Conservation (phyloP, 768 basidiomycete species). For the Leccinum olivaceopallidum region DNA sequence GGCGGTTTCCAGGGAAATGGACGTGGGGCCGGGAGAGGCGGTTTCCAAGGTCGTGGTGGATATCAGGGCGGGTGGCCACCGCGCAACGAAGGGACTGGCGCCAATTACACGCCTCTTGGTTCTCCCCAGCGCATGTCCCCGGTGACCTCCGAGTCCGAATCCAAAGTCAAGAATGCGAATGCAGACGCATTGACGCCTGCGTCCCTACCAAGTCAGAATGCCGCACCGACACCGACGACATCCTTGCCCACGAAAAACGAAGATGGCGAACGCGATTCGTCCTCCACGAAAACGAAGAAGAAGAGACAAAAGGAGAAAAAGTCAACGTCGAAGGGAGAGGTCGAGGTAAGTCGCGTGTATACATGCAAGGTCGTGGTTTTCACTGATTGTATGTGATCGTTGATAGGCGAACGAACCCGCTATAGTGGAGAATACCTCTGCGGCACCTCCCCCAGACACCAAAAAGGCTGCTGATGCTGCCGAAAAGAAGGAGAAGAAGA, state of each 20-base stretch:
- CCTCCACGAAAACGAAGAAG: slow-evolving; percentile 18
- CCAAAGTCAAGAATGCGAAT: background rate
- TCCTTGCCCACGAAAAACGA: slow-evolving; percentile 2
- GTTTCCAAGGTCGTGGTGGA: slow-evolving; percentile 26
- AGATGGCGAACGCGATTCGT: background rate
- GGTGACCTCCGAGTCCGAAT: slow-evolving; percentile 22
- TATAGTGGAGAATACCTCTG: background rate
- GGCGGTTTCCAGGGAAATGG: slow-evolving; percentile 26
- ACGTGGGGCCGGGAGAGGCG: slow-evolving; percentile 38
- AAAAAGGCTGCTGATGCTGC: background rate
- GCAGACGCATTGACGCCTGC: background rate
- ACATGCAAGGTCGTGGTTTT: background rate
- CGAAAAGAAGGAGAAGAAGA: background rate
- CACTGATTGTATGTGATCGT: slow-evolving; percentile 5
- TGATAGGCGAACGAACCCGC: slow-evolving; percentile 6
- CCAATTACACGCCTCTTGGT: slow-evolving; percentile 74
- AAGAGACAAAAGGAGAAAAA: slow-evolving; percentile 24
- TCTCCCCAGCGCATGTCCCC: slow-evolving; percentile 55
- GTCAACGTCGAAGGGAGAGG: slow-evolving; percentile 5
- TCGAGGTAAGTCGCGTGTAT: slow-evolving; percentile 18
- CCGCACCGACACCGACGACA: background rate
- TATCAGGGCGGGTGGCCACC: slow-evolving; percentile 28
- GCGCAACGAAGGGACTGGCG: slow-evolving; percentile 47
- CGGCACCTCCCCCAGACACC: background rate
- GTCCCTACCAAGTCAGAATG: background rate